Conservation (phyloP, 805 yeast genomes). For the Spathaspora arborariae region DNA sequence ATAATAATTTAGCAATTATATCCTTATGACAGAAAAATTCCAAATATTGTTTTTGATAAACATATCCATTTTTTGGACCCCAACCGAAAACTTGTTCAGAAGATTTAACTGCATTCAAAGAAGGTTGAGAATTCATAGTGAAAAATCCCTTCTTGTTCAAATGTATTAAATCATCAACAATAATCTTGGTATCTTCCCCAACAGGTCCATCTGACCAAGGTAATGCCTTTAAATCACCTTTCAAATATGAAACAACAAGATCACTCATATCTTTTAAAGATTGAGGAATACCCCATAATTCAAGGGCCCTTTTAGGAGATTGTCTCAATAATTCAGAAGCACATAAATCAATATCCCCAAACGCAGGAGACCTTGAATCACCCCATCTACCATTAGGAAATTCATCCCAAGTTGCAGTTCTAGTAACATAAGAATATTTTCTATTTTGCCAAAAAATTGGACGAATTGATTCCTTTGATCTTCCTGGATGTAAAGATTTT, state of each 20-base stretch:
- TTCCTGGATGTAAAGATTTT: slow-evolving; percentile 75
- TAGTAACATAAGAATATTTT: slow-evolving; percentile 80
- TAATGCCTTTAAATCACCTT: slow-evolving; percentile 66
- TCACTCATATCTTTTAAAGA: slow-evolving; percentile 54
- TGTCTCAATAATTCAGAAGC: slow-evolving; percentile 81
- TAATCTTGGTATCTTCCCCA: slow-evolving; percentile 66
- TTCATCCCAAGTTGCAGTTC: slow-evolving; percentile 96
- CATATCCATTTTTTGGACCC: slow-evolving; percentile 94
- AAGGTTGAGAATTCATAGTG: slow-evolving; percentile 93
- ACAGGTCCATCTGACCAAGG: slow-evolving; percentile 97
- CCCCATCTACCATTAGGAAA: slow-evolving; percentile 99
- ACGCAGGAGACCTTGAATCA: slow-evolving; percentile 95
- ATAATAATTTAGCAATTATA: slow-evolving; percentile 36
- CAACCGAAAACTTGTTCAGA: slow-evolving; percentile 76
- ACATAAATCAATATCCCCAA: slow-evolving; percentile 81
- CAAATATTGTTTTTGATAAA: slow-evolving; percentile 89
- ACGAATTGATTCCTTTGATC: slow-evolving; percentile 78
- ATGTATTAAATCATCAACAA: slow-evolving; percentile 54
- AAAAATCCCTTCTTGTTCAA: slow-evolving; percentile 66
- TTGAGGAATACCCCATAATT: slow-evolving; percentile 85
- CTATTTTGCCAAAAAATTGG: slow-evolving; percentile 97
- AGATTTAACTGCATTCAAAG: slow-evolving; percentile 75
- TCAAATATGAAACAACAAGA: slow-evolving; percentile 64
- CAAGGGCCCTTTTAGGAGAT: slow-evolving; percentile 72
- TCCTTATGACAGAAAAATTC: slow-evolving; percentile 75